phyloP scores from a whole-genome alignment of 208 protist genomes.

The Wallacemonas sp. region DNA sequence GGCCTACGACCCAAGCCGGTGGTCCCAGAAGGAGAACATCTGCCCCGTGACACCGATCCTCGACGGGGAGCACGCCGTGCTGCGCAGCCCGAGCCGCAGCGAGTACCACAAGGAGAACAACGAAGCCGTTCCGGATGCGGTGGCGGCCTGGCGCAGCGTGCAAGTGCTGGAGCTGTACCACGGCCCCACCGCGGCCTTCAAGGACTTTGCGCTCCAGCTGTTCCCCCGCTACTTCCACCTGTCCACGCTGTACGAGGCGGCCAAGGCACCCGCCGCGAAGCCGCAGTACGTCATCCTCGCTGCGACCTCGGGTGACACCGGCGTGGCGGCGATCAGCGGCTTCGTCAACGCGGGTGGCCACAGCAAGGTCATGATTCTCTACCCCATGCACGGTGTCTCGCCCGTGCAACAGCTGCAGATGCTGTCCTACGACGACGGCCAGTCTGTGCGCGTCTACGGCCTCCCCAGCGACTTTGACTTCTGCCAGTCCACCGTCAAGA shows the following conservation, averaged over 20 bases:
- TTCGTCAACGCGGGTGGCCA: conserved; percentile 71
- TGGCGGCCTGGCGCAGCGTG: conserved; percentile 11
- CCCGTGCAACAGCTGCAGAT: conserved; percentile 89
- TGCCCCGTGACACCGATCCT: conserved; percentile 60
- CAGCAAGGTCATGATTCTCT: conserved; percentile 85
- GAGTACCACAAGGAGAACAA: conserved; percentile 14
- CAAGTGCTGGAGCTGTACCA: conserved; percentile 86
- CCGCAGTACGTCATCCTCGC: conserved; percentile 77
- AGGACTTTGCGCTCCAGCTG: conserved; percentile 91
- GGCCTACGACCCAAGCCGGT: conserved; percentile 73
- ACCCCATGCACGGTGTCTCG: conserved; percentile 81
- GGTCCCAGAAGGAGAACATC: conserved; percentile 51
- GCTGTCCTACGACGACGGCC: conserved; percentile 78
- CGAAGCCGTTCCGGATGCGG: not conserved
- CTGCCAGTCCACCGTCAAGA: conserved; percentile 91
- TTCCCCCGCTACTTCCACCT: conserved; percentile 84
- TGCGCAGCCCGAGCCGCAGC: conserved; percentile 1
- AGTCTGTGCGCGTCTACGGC: conserved; percentile 66
- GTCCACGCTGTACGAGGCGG: not conserved
- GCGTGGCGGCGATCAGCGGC: conserved; percentile 85
- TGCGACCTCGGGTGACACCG: conserved; percentile 91
- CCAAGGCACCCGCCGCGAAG: not conserved
- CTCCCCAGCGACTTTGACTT: conserved; percentile 90
- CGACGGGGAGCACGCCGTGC: conserved; percentile 3
- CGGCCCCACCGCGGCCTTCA: conserved; percentile 90